Evolutionary conservation across 306 rosid genomes (phyloP), one percentile per base, ranked within the genome.

Genomic region (Alnus glutinosa): DNA sequence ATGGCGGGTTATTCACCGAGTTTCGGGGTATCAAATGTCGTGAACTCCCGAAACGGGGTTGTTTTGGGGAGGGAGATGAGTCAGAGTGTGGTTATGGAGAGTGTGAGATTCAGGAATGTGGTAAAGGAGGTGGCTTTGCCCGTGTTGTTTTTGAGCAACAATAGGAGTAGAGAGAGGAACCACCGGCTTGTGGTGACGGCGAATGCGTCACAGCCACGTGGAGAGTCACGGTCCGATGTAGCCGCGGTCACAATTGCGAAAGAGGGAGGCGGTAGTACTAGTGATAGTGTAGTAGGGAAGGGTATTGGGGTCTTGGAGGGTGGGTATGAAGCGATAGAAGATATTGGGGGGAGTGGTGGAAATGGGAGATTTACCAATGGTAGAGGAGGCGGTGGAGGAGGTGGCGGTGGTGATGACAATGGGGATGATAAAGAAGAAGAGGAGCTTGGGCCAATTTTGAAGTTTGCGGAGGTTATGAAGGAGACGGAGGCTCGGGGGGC

Each of bases 371-470:
- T 44, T 16, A 39, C 50, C 9, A 81, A 84, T 51, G 86, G 84
- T 2, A 81, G 62, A 70, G 86, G 88, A 71, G 82, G 82, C 71
- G 91, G 15, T 0, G 84, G 79, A 1, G 83, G 30, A 3, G 77
- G 77, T 0, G 89, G 77, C 0, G 92, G 78, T 0, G 92, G 79
- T 0, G 88, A 63, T 0, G 89, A 44, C 0, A 83, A 50, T 0
- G 87, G 19, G 0, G 84, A 39, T 1, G 94, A 75, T 2, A 88
- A 75, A 9, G 83, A 72, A 3, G 93, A 84, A 75, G 83, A 81
- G 59, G 97, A 87, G 82, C 92, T 94, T 16, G 97, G 97, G 42
- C 89, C 91, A 13, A 61, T 94, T 54, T 49, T 94, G 82, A 94
- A 84, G 76, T 86, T 90, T 12, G 94, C 79, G 77, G 93, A 90